Conservation (phyloP, 805 yeast species). For the Pichia phayaonensis region DNA sequence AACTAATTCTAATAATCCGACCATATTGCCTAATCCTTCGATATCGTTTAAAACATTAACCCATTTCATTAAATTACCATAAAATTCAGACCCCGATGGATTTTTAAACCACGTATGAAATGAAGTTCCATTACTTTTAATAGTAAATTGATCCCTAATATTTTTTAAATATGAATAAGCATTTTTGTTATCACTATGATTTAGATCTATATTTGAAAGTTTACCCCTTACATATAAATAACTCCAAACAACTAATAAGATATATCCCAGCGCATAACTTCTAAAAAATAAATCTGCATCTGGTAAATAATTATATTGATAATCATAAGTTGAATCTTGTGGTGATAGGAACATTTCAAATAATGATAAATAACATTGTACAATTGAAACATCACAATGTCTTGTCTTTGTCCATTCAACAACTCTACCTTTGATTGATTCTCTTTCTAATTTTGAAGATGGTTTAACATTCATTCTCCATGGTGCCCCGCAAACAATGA, state of each 20-base stretch:
- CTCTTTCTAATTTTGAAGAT: slow-evolving; percentile 40
- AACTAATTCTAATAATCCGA: slow-evolving; percentile 47
- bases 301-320: slow-evolving; percentile 40
- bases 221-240: slow-evolving; percentile 43
- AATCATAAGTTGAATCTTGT: slow-evolving; percentile 36
- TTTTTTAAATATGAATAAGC: slow-evolving; percentile 46
- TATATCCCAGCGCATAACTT: slow-evolving; percentile 35
- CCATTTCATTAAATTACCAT: slow-evolving; percentile 34
- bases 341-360: slow-evolving; percentile 56
- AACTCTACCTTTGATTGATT: slow-evolving; percentile 41
- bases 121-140: slow-evolving; percentile 25
- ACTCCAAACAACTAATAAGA: slow-evolving; percentile 43
- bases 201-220: slow-evolving; percentile 28
- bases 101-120: slow-evolving; percentile 29
- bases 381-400: slow-evolving; percentile 44
- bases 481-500: slow-evolving; percentile 76
- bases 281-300: slow-evolving; percentile 44
- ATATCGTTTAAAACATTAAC: slow-evolving; percentile 35
- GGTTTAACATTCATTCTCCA: slow-evolving; percentile 67
- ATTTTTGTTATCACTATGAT: slow-evolving; percentile 29
- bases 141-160: slow-evolving; percentile 36
- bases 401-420: slow-evolving; percentile 42
- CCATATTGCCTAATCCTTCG: slow-evolving; percentile 38
- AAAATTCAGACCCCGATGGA: slow-evolving; percentile 31
- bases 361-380: slow-evolving; percentile 54